These are phyloP conservation scores for Coemansia sp. DNA, from an alignment of 192 early-diverging fungal genomes.

Conservation along the genomic window DNA sequence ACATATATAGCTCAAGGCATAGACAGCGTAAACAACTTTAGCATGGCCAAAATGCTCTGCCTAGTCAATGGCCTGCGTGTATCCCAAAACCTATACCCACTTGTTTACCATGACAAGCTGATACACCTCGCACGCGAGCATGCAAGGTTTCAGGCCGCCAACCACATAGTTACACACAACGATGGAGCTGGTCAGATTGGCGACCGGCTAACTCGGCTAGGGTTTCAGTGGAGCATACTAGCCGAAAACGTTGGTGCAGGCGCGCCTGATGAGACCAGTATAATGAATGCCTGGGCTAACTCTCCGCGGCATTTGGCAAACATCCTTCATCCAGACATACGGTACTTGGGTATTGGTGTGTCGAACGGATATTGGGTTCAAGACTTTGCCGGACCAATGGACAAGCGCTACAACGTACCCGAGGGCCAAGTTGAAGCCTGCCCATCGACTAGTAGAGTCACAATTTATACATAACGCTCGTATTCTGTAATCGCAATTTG, in stretches of 20 bases:
- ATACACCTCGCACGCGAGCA: conserved; percentile 27
- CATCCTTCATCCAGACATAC: conserved; percentile 35
- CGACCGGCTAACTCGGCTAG: conserved; percentile 29
- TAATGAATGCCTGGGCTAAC: conserved; percentile 34
- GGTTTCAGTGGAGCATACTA: conserved; percentile 25
- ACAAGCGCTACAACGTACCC: conserved; percentile 8
- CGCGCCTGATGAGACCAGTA: conserved; percentile 20
- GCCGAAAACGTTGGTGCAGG: conserved; percentile 52
- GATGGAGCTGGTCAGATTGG: conserved; percentile 34
- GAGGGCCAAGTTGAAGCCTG: conserved; percentile 23
- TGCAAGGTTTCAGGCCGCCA: conserved; percentile 29
- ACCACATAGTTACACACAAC: conserved; percentile 36
- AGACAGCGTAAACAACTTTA: conserved; percentile 14
- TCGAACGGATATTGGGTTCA: conserved; percentile 51
- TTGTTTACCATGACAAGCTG: conserved; percentile 29
- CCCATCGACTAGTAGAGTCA: conserved; percentile 10
- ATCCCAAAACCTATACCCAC: conserved; percentile 10
- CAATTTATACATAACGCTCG: conserved; percentile 16
- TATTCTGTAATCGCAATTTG: no score
- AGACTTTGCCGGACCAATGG: conserved; percentile 36
- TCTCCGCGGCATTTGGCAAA: conserved; percentile 42
- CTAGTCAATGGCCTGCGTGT: conserved; percentile 35
- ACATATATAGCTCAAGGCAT: background rate
- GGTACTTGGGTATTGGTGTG: conserved; percentile 37
- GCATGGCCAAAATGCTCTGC: conserved; percentile 42